Evolutionary conservation across 768 basidiomycete species (phyloP).

Genomic region (Terana coerulea): DNA sequence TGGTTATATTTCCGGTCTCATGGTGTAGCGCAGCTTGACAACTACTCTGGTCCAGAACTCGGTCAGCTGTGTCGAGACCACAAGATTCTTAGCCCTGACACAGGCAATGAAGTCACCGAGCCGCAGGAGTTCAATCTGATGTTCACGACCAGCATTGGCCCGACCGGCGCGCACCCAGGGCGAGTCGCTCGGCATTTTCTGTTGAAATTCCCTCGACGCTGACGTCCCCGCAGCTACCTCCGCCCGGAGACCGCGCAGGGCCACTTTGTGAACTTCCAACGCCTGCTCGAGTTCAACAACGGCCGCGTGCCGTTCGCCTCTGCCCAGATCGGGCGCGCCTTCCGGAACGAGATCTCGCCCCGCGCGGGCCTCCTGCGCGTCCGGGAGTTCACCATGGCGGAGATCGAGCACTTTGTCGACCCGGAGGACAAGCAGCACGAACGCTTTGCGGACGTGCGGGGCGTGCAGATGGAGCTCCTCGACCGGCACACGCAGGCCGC

Average conservation of each 20-base stretch:
- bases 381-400: constrained; percentile 99
- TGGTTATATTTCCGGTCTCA: too few relatives aligned
- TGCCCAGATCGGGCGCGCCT: constrained; percentile 92
- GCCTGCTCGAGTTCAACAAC: constrained; percentile 97
- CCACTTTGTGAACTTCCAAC: constrained; percentile 97
- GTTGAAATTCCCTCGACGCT: not conserved
- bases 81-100: constrained; percentile 85
- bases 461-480: constrained; percentile 72
- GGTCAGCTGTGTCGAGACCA: constrained; percentile 81
- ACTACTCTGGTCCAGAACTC: constrained; percentile 85
- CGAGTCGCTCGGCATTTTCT: constrained; percentile 31
- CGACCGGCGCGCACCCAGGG: constrained; percentile 96
- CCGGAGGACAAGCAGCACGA: constrained; percentile 86
- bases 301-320: constrained; percentile 95
- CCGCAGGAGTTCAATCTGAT: constrained; percentile 98
- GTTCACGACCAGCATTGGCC: constrained; percentile 97
- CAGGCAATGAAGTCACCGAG: constrained; percentile 87
- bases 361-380: constrained; percentile 95
- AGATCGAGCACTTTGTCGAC: constrained; percentile 99
- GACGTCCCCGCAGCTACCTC: constrained; percentile 58
- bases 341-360: constrained; percentile 98
- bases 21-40: constrained; percentile 86
- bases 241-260: constrained; percentile 98
- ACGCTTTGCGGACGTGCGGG: constrained; percentile 77
- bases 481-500: constrained; percentile 79